Evolutionary conservation across 2,329 filamentous ascomycete genomes (phyloP).

Genomic region (Ceratocystis cacaofunesta): DNA sequence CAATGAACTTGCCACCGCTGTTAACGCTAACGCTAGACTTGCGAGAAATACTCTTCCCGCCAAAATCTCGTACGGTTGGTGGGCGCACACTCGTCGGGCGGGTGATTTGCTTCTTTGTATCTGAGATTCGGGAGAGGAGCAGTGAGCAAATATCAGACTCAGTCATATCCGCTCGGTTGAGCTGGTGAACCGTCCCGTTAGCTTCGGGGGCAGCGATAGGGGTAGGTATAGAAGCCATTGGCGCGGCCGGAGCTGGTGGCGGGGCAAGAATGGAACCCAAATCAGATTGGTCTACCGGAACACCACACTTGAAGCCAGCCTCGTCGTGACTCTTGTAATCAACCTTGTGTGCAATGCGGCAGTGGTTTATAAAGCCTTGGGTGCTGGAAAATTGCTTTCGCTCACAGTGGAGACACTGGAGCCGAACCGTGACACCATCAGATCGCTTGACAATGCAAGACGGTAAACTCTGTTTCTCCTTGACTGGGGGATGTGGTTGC

Average conservation of each 20-base stretch:
- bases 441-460: slow-evolving; percentile 75
- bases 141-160: slow-evolving; percentile 17
- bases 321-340: slow-evolving; percentile 95
- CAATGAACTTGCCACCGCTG: slow-evolving; percentile 12
- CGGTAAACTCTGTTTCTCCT: slow-evolving; percentile 53
- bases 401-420: slow-evolving; percentile 78
- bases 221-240: neutral
- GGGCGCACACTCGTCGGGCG: slow-evolving; percentile 2
- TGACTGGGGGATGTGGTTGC: slow-evolving; percentile 46
- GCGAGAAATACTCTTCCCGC: slow-evolving; percentile 7
- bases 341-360: slow-evolving; percentile 82
- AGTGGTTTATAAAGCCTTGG: slow-evolving; percentile 99
- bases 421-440: slow-evolving; percentile 74
- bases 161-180: slow-evolving; percentile 8
- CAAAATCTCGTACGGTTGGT: neutral
- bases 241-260: neutral
- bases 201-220: neutral
- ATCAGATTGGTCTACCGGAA: slow-evolving; percentile 47
- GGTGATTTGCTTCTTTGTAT: slow-evolving; percentile 15
- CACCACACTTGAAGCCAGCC: slow-evolving; percentile 75
- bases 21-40: slow-evolving; percentile 2
- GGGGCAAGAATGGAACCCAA: slow-evolving; percentile 7
- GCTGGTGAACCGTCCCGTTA: slow-evolving; percentile 7
- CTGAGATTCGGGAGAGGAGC: slow-evolving; percentile 14
- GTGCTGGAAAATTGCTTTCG: slow-evolving; percentile 89